Evolutionary conservation across 2,329 filamentous ascomycete genomes (phyloP).

Genomic region (Aspergillus thermomutatus): DNA sequence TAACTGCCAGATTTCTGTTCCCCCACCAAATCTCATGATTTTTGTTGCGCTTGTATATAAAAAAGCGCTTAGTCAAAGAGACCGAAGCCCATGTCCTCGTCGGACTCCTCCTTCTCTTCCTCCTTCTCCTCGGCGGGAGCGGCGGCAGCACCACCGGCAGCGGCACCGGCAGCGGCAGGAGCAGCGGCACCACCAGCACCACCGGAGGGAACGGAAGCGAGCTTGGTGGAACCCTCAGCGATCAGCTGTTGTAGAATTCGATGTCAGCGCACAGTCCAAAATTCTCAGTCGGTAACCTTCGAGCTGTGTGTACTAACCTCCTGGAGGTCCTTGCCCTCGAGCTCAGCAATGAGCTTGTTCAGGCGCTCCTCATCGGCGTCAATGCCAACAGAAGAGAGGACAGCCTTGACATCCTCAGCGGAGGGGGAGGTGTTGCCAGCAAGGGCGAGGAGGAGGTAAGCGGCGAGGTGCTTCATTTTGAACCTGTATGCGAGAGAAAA

Average conservation of each 20-base stretch:
- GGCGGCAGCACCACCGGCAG: constrained; percentile 64
- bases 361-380: constrained; percentile 89
- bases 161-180: constrained; percentile 50
- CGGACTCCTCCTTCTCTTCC: constrained; percentile 70
- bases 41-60: constrained; percentile 27
- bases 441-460: constrained; percentile 94
- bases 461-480: constrained; percentile 99
- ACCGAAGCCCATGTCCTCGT: constrained; percentile 73
- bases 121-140: constrained; percentile 68
- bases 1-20: constrained; percentile 43
- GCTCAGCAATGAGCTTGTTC: constrained; percentile 78
- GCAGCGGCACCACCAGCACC: constrained; percentile 59
- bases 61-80: constrained; percentile 58
- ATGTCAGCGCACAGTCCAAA: constrained; percentile 12
- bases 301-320: constrained; percentile 60
- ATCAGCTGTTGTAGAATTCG: constrained; percentile 65
- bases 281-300: not conserved
- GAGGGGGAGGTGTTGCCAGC: constrained; percentile 88
- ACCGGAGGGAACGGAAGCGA: constrained; percentile 94
- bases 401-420: constrained; percentile 77
- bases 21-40: constrained; percentile 63
- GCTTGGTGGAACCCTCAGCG: constrained; percentile 82
- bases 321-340: constrained; percentile 67
- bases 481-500: constrained; percentile 20
- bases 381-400: constrained; percentile 91